phyloP scores from a whole-genome alignment of 1,139 yeast species.

The Saccharomyces pastorianus region DNA sequence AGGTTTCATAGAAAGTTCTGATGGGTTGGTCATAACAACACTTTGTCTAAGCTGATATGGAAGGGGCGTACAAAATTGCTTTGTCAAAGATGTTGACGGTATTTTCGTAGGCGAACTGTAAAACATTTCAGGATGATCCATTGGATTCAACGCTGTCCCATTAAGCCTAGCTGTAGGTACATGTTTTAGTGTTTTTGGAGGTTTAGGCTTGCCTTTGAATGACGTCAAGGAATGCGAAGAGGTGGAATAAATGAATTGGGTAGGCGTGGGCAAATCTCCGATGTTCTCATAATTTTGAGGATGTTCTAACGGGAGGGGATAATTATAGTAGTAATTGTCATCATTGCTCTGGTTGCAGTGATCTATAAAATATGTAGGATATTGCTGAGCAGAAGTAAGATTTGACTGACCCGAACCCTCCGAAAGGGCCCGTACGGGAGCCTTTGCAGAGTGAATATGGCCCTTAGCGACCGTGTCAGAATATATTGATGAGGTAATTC shows the following conservation, averaged over 20 bases:
- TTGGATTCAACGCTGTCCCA: constrained; percentile 22
- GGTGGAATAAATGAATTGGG: constrained; percentile 17
- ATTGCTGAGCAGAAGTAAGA: neutral
- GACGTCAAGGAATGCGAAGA: constrained; percentile 25
- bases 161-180: constrained; percentile 13
- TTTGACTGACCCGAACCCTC: neutral
- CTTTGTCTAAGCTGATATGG: constrained; percentile 52
- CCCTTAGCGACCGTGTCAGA: constrained; percentile 20
- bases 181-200: constrained; percentile 7
- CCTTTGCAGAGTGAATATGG: neutral
- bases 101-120: constrained; percentile 7
- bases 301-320: constrained; percentile 4
- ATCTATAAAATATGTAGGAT: neutral
- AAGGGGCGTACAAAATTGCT: constrained; percentile 14
- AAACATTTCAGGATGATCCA: constrained; percentile 26
- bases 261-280: constrained; percentile 24
- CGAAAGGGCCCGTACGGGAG: neutral
- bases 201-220: constrained; percentile 15
- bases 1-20: constrained; percentile 48
- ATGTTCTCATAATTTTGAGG: constrained; percentile 19
- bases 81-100: constrained; percentile 10
- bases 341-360: neutral
- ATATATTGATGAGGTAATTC: constrained; percentile 29
- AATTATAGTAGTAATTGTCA: constrained; percentile 6
- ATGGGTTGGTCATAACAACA: constrained; percentile 67